These are phyloP conservation scores for Hymenoscyphus repandus DNA, from an alignment of 2,329 filamentous ascomycete genomes.

Conservation along the genomic window DNA sequence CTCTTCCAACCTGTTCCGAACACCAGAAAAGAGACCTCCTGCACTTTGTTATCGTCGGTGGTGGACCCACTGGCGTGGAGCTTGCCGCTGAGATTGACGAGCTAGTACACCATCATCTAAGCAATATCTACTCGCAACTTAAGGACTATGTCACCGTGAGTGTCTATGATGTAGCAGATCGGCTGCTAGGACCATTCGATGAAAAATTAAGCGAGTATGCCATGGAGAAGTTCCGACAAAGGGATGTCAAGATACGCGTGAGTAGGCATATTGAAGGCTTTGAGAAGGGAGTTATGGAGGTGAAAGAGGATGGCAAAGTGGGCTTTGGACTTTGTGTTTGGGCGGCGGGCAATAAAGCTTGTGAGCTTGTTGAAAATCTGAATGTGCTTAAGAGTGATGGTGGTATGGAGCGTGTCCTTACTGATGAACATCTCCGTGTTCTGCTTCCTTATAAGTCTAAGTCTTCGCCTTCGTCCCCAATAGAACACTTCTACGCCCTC, in stretches of 20 bases:
- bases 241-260: conserved; percentile 65
- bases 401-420: conserved; percentile 52
- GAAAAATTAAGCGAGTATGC: conserved; percentile 63
- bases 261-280: conserved; percentile 54
- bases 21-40: conserved; percentile 54
- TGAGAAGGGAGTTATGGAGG: conserved; percentile 32
- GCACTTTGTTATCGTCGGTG: conserved; percentile 71
- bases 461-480: not conserved
- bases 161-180: conserved; percentile 68
- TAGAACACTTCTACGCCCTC: conserved; percentile 50
- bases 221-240: conserved; percentile 56
- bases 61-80: conserved; percentile 64
- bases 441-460: conserved; percentile 26
- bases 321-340: conserved; percentile 60
- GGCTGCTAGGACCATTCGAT: conserved; percentile 72
- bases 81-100: conserved; percentile 71
- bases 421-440: conserved; percentile 56
- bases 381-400: conserved; percentile 31
- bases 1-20: conserved; percentile 51
- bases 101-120: conserved; percentile 61
- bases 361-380: conserved; percentile 40
- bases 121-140: conserved; percentile 56
- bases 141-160: conserved; percentile 56
- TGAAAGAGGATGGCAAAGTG: conserved; percentile 18
- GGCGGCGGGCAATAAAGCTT: conserved; percentile 66